These are phyloP conservation scores for Effrenium voratum DNA, from an alignment of 73 alveolate genomes.

Conservation along the genomic window DNA sequence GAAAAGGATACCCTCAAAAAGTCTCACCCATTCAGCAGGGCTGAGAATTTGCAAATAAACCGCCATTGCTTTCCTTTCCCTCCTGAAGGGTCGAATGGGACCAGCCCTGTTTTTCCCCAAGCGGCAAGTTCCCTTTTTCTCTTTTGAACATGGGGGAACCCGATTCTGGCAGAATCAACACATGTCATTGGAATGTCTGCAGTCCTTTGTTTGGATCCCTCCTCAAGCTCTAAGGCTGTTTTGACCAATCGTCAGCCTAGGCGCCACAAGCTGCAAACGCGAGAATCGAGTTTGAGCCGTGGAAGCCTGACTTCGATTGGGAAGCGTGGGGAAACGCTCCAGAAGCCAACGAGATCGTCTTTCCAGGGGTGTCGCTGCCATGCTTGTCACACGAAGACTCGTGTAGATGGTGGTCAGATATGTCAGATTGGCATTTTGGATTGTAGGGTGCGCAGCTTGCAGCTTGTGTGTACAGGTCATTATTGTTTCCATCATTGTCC, in stretches of 20 bases:
- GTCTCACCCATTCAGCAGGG: too few relatives aligned
- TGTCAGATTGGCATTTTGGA: neutral
- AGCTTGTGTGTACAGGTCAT: too few relatives aligned
- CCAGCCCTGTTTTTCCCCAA: too few relatives aligned
- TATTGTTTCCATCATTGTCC: slow-evolving; percentile 7
- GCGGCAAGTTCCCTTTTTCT: too few relatives aligned
- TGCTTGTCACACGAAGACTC: neutral
- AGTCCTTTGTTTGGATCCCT: neutral
- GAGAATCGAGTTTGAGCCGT: neutral
- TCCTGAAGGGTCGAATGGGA: too few relatives aligned
- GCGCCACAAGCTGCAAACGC: neutral
- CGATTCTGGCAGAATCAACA: neutral
- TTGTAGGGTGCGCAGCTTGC: too few relatives aligned
- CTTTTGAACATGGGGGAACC: too few relatives aligned
- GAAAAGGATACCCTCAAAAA: too few relatives aligned
- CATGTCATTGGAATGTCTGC: neutral
- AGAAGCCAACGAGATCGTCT: neutral
- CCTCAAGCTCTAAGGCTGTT: neutral
- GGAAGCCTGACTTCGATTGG: neutral
- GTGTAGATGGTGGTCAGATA: too few relatives aligned
- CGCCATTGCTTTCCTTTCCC: too few relatives aligned
- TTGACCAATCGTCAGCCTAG: neutral
- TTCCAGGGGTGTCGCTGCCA: neutral
- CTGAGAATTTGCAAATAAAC: too few relatives aligned
- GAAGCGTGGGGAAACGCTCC: neutral